Base-by-base conservation (phyloP, 352 stramenopile species). In the Globisporangium irregulare region DNA sequence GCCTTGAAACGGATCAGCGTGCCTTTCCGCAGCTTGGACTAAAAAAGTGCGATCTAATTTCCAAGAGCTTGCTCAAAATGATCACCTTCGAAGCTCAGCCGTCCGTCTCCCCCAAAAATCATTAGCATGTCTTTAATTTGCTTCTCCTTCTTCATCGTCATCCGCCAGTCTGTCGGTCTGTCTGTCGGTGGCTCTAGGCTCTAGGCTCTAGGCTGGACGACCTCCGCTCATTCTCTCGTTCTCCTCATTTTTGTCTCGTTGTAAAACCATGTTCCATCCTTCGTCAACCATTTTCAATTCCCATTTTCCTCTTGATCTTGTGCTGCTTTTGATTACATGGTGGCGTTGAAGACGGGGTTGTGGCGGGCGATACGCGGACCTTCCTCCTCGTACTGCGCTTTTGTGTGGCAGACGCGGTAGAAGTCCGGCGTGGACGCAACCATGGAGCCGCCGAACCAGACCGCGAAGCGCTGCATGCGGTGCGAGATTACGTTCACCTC, bases 351-450 rank as follows among this genome's bases (percentile, higher is more conserved):
- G 27, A 98, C 94, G 3, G 92, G 90, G 80, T 98, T 98, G 82
- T 98, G 93, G 38, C 95, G 88, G 4, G 94, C 94, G 66, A 98
- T 98, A 62, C 95, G 88, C 36, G 95, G 92, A 7, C 95, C 95
- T 83, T 99, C 94, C 70, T 99, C 95, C 27, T 98, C 94, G 85
- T 99, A 99, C 82, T 98, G 92, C 24, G 89, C 91, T 79, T 98
- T 98, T 34, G 95, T 99, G 90, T 98, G 93, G 87, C 96, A 98
- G 46, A 98, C 92, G 57, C 89, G 84, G 73, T 97, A 97, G 65
- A 99, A 99, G 67, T 98, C 91, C 20, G 90, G 87, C 61, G 90
- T 97, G n/a, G 92, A 97, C 14, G 93, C 95, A 29, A 98, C 87
- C 90, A 98, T 97, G 70, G 74, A 91, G 56, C 95, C 95, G 43